Base-by-base conservation (phyloP, 2,329 filamentous ascomycete species). In the Diaporthe sp. region DNA sequence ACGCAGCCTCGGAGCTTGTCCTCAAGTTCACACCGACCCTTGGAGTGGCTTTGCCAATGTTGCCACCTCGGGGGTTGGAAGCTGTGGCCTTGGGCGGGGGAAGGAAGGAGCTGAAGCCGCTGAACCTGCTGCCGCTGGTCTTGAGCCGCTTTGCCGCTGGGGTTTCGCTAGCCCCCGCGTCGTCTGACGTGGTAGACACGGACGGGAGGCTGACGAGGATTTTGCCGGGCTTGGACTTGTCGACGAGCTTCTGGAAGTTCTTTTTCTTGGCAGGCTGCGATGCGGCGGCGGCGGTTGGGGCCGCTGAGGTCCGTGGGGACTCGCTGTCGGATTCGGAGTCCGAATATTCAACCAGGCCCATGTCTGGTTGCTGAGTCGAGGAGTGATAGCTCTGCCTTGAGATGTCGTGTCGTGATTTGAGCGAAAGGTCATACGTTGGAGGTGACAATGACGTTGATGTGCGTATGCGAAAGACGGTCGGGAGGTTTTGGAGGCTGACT, bases 71-170 rank as follows among this genome's bases (percentile, higher is more conserved):
- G 1, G 77, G 37, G 63, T 78, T 82, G 71, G 70, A 28, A 10
- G 83, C 85, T 22, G 85, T 81, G 77, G 89, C 88, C 82, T 98
- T 98, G 5, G 96, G 96, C 37, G 96, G 89, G 3, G 96, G 96
- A 28, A 98, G 88, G 79, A 98, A 92, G 2, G 95, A 92, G 82
- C 96, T 97, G 86, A 98, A 97, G 3, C 93, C 94, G 71, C 94
- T 90, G 80, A 98, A 96, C 6, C 90, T 89, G 39, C 92, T 91
- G 4, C 89, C 90, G 10, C 84, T 80, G 2, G 90, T 90, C 68
- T 92, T 92, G 25, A 90, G 88, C 76, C 93, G 92, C 82, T 98
- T 98, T 1, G 93, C 88, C 0, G 94, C 93, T 0, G 93, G 93
- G 37, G 87, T 87, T 37, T 89, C 87, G 73, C 82, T 84, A 34